Percentiles rank a stretch among this genome's conserved stretches.
Evolutionary conservation across 768 basidiomycete species (phyloP).

Genomic region (Leccinum subgranulosum): DNA sequence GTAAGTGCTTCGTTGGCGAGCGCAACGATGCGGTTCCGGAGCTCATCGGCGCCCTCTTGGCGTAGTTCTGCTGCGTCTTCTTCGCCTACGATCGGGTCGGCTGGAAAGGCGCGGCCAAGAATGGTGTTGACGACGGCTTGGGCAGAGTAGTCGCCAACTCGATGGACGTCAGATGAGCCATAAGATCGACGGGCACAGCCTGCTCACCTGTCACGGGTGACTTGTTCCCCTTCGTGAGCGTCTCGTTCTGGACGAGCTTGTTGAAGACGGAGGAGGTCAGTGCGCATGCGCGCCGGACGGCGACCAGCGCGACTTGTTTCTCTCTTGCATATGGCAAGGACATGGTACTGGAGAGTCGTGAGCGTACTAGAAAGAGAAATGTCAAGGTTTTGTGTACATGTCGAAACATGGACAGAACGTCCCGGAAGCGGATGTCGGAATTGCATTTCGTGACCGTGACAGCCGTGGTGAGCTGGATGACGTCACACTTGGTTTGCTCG

Average conservation of each 20-base stretch:
- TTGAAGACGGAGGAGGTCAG: slow-evolving; percentile 86
- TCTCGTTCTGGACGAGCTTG: slow-evolving; percentile 77
- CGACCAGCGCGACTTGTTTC: slow-evolving; percentile 54
- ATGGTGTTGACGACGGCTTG: slow-evolving; percentile 90
- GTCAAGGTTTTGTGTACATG: too few relatives aligned
- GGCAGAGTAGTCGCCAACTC: slow-evolving; percentile 91
- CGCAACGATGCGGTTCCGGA: slow-evolving; percentile 67
- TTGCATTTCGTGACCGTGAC: too few relatives aligned
- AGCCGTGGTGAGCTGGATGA: too few relatives aligned
- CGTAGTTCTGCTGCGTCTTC: slow-evolving; percentile 76
- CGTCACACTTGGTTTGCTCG: too few relatives aligned
- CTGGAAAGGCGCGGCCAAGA: slow-evolving; percentile 72
- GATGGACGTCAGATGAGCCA: slow-evolving; percentile 18
- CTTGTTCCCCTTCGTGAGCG: slow-evolving; percentile 82
- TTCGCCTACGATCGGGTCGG: slow-evolving; percentile 89
- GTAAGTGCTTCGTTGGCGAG: slow-evolving; percentile 81
- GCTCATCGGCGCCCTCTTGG: slow-evolving; percentile 32
- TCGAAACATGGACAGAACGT: too few relatives aligned
- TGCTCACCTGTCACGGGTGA: slow-evolving; percentile 57
- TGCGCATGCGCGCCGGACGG: slow-evolving; percentile 6
- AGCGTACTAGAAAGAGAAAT: neutral
- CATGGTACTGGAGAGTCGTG: slow-evolving; percentile 36
- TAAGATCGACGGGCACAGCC: neutral
- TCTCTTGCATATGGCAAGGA: slow-evolving; percentile 58
- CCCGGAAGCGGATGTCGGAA: too few relatives aligned